phyloP scores from a whole-genome alignment of 2,329 filamentous ascomycete species.

The Claviceps monticola region DNA sequence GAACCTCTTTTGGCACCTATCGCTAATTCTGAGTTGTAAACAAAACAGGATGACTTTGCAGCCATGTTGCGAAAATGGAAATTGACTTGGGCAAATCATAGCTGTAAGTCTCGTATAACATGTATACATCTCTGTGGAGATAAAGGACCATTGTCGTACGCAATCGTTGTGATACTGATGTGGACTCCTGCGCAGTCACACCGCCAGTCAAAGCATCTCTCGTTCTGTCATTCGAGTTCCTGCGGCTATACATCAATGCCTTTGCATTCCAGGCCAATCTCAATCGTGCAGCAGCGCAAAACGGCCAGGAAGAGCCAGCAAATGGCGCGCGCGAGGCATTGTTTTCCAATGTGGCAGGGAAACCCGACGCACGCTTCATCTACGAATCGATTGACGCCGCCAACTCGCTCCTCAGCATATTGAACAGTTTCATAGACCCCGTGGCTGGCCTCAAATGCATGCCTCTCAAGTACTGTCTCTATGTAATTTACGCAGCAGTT shows the following conservation, averaged over 20 bases:
- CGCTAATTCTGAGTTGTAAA: neutral
- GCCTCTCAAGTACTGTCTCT: conserved; percentile 50
- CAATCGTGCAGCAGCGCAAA: conserved; percentile 26
- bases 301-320: conserved; percentile 20
- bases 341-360: conserved; percentile 41
- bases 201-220: conserved; percentile 52
- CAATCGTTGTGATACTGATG: no score
- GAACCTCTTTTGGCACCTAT: neutral
- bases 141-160: no score
- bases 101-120: conserved; percentile 29
- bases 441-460: conserved; percentile 46
- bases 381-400: conserved; percentile 53
- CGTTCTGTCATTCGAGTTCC: conserved; percentile 57
- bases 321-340: conserved; percentile 22
- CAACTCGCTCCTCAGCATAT: conserved; percentile 44
- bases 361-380: conserved; percentile 51
- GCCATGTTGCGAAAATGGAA: conserved; percentile 58
- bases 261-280: conserved; percentile 64
- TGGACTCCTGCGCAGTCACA: conserved; percentile 30
- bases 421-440: conserved; percentile 46
- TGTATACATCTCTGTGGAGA: no score
- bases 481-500: conserved; percentile 48
- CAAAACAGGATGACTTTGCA: conserved; percentile 47
- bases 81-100: conserved; percentile 51
- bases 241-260: conserved; percentile 60